Evolutionary conservation across 495 filamentous ascomycete genomes (phyloP).

Genomic region (Cercophora sp.): DNA sequence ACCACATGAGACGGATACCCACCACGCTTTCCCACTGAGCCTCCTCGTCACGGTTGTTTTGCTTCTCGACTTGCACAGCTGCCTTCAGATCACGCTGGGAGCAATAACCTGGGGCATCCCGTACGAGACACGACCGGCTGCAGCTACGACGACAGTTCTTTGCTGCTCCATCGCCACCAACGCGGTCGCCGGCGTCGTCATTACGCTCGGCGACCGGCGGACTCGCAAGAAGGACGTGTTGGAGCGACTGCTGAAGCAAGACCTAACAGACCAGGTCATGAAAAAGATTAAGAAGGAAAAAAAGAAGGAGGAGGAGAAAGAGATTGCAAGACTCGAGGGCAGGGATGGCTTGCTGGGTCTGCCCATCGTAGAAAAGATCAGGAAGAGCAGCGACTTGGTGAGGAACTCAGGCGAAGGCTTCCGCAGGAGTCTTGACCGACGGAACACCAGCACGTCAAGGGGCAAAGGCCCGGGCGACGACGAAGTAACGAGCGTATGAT

Average conservation of each 20-base stretch:
- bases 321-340: not conserved
- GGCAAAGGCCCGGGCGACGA: too few species aligned
- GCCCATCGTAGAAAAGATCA: not conserved
- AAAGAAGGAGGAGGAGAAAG: constrained; percentile 25
- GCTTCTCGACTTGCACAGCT: constrained; percentile 69
- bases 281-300: constrained; percentile 63
- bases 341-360: constrained; percentile 2
- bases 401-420: too few species aligned
- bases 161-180: constrained; percentile 72
- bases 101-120: constrained; percentile 69
- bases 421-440: too few species aligned
- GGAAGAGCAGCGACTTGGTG: too few species aligned
- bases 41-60: constrained; percentile 67
- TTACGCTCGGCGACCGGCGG: constrained; percentile 64
- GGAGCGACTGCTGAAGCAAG: constrained; percentile 66
- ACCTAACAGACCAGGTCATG: constrained; percentile 69
- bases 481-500: too few species aligned
- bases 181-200: constrained; percentile 64
- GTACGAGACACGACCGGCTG: constrained; percentile 58
- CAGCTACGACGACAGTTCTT: constrained; percentile 73
- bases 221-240: constrained; percentile 80
- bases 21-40: constrained; percentile 70
- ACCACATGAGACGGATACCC: constrained; percentile 75
- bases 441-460: too few species aligned
- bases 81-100: constrained; percentile 72